A percentile compares a stretch with the other conserved stretches of the same genome.
These are phyloP conservation scores for Viola pubescens DNA, from an alignment of 441 rosid genomes.

Conservation along the genomic window DNA sequence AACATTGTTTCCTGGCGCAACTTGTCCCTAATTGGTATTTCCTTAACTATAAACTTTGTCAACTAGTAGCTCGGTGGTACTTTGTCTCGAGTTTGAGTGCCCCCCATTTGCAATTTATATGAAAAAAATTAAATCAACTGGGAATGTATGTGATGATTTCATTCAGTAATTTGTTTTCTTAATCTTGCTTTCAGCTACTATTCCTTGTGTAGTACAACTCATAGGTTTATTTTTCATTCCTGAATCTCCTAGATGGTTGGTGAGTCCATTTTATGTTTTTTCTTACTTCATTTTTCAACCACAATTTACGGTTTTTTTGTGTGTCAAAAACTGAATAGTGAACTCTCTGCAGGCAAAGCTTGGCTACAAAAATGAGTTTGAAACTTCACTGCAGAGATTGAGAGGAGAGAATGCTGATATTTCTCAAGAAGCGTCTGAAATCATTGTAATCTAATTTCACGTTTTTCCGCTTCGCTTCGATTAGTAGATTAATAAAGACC, in stretches of 20 bases:
- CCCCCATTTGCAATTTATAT: no score
- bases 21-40: background rate
- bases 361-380: slow-evolving; percentile 44
- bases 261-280: background rate
- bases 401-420: slow-evolving; percentile 44
- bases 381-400: slow-evolving; percentile 34
- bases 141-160: background rate
- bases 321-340: background rate
- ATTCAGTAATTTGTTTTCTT: background rate
- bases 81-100: no score
- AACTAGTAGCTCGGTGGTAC: no score
- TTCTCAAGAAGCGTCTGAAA: slow-evolving; percentile 45
- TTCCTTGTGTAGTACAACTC: background rate
- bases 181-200: background rate
- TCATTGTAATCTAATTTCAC: slow-evolving; percentile 31
- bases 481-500: background rate
- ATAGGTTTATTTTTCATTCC: background rate
- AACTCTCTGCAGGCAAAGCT: slow-evolving; percentile 33
- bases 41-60: background rate
- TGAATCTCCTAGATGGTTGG: slow-evolving; percentile 8
- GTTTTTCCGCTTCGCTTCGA: background rate
- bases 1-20: background rate
- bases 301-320: background rate
- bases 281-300: background rate
- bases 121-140: background rate